Evolutionary conservation across 345 rosid genomes (phyloP), one percentile per base, ranked within the genome.

Genomic region (Microcos paniculata): DNA sequence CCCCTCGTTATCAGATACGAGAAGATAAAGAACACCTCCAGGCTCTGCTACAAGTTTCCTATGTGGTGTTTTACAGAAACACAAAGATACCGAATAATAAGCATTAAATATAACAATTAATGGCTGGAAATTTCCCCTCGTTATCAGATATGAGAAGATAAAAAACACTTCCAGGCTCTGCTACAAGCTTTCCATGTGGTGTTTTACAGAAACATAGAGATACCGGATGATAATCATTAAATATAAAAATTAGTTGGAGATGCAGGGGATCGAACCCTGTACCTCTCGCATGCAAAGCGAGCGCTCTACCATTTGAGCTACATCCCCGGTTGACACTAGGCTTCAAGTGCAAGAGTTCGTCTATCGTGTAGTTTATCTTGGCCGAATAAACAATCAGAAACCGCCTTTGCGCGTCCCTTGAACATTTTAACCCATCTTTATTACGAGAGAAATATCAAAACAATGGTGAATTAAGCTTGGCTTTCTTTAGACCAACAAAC

Each of bases 301-400:
- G 88, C 92, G 89, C 94, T 88, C 89, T 89, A 89, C 92, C 96
- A 89, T 87, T 87, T 89, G 94, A 92, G 92, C 96, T 88, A 91
- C 97, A 92, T 77, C 92, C 91, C 94, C 94, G 4, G 0, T 5
- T 4, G 19, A 26, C 28, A 10, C 0, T 15, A 0, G 24, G 24
- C n/a, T 53, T 19, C n/a, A 53, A 21, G 18, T n/a, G 55, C 43
- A 62, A 28, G 18, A 62, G 8, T 10, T 6, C 14, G n/a, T n/a
- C n/a, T n/a, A n/a, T 62, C 1, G 2, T 12, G 0, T 6, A 4
- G 1, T 8, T 1, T 31, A 16, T 30, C 23, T 2, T 7, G 21
- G 21, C 51, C 1, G 70, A 40, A n/a, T n/a, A n/a, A n/a, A n/a
- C n/a, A n/a, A 35, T 35, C 6, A 35, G 40, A 35, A 35, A 35